Evolutionary conservation across 805 yeast species (phyloP).

Genomic region (Cyberlindnera mississippiensis): DNA sequence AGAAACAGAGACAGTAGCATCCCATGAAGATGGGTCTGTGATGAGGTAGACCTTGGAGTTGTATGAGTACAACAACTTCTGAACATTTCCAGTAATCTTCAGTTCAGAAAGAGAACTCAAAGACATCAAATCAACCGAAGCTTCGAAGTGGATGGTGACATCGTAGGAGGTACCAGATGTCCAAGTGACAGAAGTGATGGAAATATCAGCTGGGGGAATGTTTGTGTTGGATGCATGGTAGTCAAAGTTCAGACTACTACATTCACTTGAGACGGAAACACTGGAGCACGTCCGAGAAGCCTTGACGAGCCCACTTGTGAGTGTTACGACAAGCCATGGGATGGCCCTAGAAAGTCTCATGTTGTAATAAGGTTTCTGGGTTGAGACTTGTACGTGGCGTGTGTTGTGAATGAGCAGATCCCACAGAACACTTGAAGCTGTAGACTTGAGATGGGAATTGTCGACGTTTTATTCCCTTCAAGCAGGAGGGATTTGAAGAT

Average conservation of each 20-base stretch:
- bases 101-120: conserved; percentile 16
- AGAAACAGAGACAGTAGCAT: conserved; percentile 5
- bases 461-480: no score
- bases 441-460: no score
- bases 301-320: background rate
- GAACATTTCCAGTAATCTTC: conserved; percentile 18
- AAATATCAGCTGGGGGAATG: conserved; percentile 14
- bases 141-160: conserved; percentile 15
- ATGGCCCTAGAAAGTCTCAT: background rate
- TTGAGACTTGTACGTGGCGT: background rate
- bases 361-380: background rate
- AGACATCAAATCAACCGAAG: conserved; percentile 10
- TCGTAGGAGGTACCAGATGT: conserved; percentile 13
- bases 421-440: no score
- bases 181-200: conserved; percentile 14
- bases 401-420: background rate
- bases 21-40: conserved; percentile 13
- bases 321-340: background rate
- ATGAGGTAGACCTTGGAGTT: conserved; percentile 8
- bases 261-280: conserved; percentile 5
- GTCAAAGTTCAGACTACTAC: conserved; percentile 14
- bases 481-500: no score
- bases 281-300: conserved; percentile 5
- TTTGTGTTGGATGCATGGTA: conserved; percentile 11
- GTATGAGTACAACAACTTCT: conserved; percentile 13